Evolutionary conservation across 164 flowering plant species (phyloP).

Genomic region (Chimonanthus salicifolius): DNA sequence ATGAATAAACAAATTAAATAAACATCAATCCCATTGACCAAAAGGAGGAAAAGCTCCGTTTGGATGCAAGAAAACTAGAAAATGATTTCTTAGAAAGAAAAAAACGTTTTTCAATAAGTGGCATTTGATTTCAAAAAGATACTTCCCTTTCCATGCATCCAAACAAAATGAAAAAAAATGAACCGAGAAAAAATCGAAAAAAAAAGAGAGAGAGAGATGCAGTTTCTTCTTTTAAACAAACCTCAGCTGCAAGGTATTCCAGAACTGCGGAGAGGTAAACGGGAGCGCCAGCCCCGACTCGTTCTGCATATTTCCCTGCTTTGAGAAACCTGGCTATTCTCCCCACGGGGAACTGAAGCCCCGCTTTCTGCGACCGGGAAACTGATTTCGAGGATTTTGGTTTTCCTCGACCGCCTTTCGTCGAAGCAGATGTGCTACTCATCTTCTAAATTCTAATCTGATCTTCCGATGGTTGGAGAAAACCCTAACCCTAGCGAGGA

Average conservation of each 20-base stretch:
- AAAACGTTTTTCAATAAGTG: not conserved
- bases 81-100: not conserved
- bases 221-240: constrained; percentile 2
- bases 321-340: constrained; percentile 60
- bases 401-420: constrained; percentile 54
- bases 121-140: not conserved
- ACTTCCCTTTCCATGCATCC: too few species aligned
- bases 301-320: constrained; percentile 54
- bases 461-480: not conserved
- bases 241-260: constrained; percentile 60
- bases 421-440: constrained; percentile 21
- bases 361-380: constrained; percentile 46
- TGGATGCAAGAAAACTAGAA: too few species aligned
- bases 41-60: too few species aligned
- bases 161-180: not conserved
- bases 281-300: constrained; percentile 58
- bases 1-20: too few species aligned
- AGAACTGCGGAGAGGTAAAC: constrained; percentile 61
- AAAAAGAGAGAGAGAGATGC: not conserved
- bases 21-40: too few species aligned
- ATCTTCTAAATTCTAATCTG: constrained; percentile 7
- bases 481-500: not conserved
- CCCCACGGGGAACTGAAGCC: constrained; percentile 69
- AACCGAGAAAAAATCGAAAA: not conserved
- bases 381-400: constrained; percentile 47